Base-by-base conservation (phyloP, 1,284 basidiomycete genomes). In the Pseudozyma thailandica region DNA sequence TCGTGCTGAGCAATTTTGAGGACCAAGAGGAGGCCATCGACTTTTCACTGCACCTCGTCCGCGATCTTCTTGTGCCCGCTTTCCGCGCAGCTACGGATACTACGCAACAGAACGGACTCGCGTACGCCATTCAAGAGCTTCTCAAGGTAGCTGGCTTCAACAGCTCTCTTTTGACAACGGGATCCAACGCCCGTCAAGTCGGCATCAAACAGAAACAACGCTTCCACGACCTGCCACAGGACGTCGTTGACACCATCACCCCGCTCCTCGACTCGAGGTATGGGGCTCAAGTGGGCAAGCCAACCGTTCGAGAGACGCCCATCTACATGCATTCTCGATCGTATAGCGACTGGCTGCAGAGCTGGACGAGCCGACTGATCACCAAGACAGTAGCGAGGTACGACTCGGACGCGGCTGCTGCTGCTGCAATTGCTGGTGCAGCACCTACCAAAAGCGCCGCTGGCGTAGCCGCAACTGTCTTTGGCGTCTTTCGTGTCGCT, bases 261-360 rank as follows among this genome's bases (percentile, higher is more conserved):
- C 94, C 96, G 0, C 86, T 98, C n/a, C 72, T 82, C 46, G 74
- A 75, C 58, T 81, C 79, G 30, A 69, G 74, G 37, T 82, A 82
- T 44, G 65, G 70, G 12, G 74, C 76, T 10, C 70, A 80, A 38
- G 64, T 64, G 20, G 57, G 62, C n/a, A 60, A 68, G 27, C 55
- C 61, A 2, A 72, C 63, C 25, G 8, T 50, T 6, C 68, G 75
- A 25, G 57, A 60, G 33, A 61, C 50, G 25, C 81, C 81, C 28
- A 87, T 89, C 52, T 99, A 98, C 84, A 86, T 87, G 1, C 85
- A 85, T 4, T 87, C 90, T 52, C 83, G 87, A 5, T 93, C 92
- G 0, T 98, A 96, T 83, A 89, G 94, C 45, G 94, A 98, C 83
- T 99, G 96, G 96, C 87, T 98, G 21, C 93, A 96, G 73, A 83